Evolutionary conservation across 768 basidiomycete species (phyloP).

Genomic region (Mycena olivaceomarginata): DNA sequence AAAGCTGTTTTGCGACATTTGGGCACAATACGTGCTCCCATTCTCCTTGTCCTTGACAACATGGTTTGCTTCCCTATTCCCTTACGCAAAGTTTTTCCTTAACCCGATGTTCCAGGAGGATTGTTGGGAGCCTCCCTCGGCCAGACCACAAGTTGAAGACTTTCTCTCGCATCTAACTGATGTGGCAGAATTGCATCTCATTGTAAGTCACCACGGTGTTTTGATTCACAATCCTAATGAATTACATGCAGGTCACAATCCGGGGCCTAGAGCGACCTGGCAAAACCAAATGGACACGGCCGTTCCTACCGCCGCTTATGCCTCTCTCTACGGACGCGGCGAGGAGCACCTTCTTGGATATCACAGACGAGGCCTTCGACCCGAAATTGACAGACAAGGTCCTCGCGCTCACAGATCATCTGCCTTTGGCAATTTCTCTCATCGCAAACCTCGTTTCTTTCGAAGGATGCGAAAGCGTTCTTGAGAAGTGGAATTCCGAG

Average conservation of each 20-base stretch:
- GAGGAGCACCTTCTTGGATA: conserved; percentile 8
- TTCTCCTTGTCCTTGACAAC: conserved; percentile 14
- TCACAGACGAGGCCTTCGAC: conserved; percentile 6
- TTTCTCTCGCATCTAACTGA: neutral
- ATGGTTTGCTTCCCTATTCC: neutral
- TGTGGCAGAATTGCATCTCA: neutral
- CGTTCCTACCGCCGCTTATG: conserved; percentile 5
- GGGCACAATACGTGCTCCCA: neutral
- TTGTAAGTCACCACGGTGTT: neutral
- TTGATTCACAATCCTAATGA: neutral
- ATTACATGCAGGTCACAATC: neutral
- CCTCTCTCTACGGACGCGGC: neutral
- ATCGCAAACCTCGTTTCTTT: conserved; percentile 18
- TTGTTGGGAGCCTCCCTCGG: neutral
- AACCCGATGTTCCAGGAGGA: neutral
- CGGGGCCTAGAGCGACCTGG: conserved; percentile 11
- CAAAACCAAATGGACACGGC: neutral
- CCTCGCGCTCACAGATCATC: conserved; percentile 3
- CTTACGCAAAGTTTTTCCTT: neutral
- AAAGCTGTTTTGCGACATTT: neutral
- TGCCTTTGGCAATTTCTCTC: conserved; percentile 18
- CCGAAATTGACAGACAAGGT: neutral
- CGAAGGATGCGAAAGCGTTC: neutral
- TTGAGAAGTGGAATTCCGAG: neutral
- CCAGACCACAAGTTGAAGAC: conserved; percentile 1